A percentile compares a stretch with the other conserved stretches of the same genome.
Evolutionary conservation across 352 stramenopile species (phyloP).

Genomic region (Globisporangium irregulare): DNA sequence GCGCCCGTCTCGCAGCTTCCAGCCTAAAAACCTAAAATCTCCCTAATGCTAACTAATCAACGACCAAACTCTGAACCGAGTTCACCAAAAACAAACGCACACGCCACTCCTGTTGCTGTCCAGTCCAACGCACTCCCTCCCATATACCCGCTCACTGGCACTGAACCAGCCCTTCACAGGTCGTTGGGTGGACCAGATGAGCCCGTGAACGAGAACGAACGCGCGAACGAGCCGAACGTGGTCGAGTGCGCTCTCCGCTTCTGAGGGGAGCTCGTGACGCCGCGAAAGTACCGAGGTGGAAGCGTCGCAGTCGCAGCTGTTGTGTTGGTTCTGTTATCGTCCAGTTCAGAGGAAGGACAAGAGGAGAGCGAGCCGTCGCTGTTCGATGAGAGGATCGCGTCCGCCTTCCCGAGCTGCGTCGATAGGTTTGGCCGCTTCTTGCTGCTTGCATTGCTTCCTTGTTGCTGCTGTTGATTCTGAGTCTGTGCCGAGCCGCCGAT

Average conservation of each 20-base stretch:
- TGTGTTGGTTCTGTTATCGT: neutral
- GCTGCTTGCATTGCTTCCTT: neutral
- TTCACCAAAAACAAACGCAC: neutral
- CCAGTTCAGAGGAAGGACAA: neutral
- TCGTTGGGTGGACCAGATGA: conserved; percentile 5
- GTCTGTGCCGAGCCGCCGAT: conserved; percentile 21
- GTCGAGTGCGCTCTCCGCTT: conserved; percentile 79
- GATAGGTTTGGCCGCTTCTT: conserved; percentile 11
- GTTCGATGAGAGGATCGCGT: neutral
- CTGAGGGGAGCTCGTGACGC: conserved; percentile 39
- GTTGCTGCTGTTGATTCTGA: neutral
- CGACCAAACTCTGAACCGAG: neutral
- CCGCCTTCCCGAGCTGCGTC: conserved; percentile 5
- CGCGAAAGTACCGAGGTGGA: conserved; percentile 69
- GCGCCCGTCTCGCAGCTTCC: neutral
- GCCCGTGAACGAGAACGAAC: conserved; percentile 68
- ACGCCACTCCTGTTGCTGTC: neutral
- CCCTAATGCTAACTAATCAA: neutral
- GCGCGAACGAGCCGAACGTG: conserved; percentile 72
- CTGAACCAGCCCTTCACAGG: conserved; percentile 3
- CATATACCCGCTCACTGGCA: neutral
- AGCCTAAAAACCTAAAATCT: neutral
- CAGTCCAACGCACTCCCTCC: neutral
- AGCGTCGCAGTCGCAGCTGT: conserved; percentile 17
- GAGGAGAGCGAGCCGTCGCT: neutral